Evolutionary conservation across 2,329 filamentous ascomycete genomes (phyloP), one percentile per base, ranked within the genome.

Genomic region (Arachnopeziza araneosa): DNA sequence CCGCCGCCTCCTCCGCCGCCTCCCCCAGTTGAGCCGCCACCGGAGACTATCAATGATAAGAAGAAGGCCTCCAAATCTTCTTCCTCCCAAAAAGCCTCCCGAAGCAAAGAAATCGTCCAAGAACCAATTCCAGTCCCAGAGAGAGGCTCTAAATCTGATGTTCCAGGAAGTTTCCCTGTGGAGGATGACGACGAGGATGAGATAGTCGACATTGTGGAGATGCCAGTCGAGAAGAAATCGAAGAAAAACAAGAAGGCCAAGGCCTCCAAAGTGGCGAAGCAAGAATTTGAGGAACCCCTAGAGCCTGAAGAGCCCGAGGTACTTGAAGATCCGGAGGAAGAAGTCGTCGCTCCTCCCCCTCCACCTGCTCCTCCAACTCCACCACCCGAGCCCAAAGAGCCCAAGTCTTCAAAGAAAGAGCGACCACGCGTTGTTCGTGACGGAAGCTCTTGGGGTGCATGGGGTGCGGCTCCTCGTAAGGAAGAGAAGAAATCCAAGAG

Each of bases 341-440:
- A 70, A 36, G 73, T 66, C 36, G 67, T 69, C 50, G 70, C 73
- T 12, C 68, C 72, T 19, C 72, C 74, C 21, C 71, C 74, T 23
- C 67, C 73, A 8, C 73, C 73, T 3, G 74, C 75, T 24, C 73
- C 72, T 22, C 70, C 75, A 56, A 71, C 72, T 24, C 73, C 73
- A 30, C 71, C 71, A 3, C 76, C 78, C 5, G 80, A 83, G 55
- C 75, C 74, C 50, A 79, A 80, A 32, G 71, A 77, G 53, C 77
- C 80, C 8, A 79, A 81, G 19, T 72, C 79, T 4, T 80, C 80
- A 2, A 90, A 85, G 75, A 96, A 89, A 72, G 90, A 96, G 64
- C 88, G 91, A 17, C 78, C 88, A 26, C 91, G 88, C 70, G 84
- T 92, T 64, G 89, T 85, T 67, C 89, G 90, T 48, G 81, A 83